A percentile compares a stretch with the other conserved stretches of the same genome.
These are phyloP conservation scores for Auricularia sp. DNA, from an alignment of 768 basidiomycete genomes.

Conservation along the genomic window DNA sequence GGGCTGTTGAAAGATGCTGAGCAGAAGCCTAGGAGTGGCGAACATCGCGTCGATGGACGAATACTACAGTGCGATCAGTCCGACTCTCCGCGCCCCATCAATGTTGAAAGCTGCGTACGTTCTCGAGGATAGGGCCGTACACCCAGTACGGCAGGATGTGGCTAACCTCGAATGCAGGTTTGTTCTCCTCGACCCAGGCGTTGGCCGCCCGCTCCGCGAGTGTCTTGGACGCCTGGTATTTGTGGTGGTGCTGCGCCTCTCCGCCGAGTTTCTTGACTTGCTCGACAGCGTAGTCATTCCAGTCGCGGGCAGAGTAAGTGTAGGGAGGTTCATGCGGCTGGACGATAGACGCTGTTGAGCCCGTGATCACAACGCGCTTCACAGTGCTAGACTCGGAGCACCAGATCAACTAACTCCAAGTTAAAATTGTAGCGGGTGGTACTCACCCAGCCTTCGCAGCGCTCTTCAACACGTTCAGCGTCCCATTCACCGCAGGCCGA, in stretches of 20 bases:
- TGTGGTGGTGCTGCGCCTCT: not conserved
- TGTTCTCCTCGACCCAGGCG: not conserved
- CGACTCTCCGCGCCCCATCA: too few species aligned
- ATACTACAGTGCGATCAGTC: not conserved
- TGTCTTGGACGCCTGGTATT: slow-evolving; percentile 3
- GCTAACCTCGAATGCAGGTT: not conserved
- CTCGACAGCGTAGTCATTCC: not conserved
- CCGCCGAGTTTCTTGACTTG: not conserved
- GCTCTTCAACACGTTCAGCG: slow-evolving; percentile 21
- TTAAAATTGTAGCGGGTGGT: not conserved
- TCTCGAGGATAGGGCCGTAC: not conserved
- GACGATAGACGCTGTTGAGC: slow-evolving; percentile 6
- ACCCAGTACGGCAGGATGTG: not conserved
- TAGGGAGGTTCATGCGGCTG: not conserved
- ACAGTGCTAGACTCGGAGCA: slow-evolving; percentile 2
- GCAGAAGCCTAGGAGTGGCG: not conserved
- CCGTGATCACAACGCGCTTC: slow-evolving; percentile 25
- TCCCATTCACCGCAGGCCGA: slow-evolving; percentile 25
- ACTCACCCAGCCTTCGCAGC: slow-evolving; percentile 7
- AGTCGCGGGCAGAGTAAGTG: not conserved
- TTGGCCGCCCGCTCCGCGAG: slow-evolving; percentile 3
- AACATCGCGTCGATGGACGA: too few species aligned
- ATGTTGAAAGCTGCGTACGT: not conserved
- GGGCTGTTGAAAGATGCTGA: not conserved
- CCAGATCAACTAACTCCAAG: not conserved